phyloP scores from a whole-genome alignment of 2,329 filamentous ascomycete genomes.

The Chrysosporium queenslandicum region DNA sequence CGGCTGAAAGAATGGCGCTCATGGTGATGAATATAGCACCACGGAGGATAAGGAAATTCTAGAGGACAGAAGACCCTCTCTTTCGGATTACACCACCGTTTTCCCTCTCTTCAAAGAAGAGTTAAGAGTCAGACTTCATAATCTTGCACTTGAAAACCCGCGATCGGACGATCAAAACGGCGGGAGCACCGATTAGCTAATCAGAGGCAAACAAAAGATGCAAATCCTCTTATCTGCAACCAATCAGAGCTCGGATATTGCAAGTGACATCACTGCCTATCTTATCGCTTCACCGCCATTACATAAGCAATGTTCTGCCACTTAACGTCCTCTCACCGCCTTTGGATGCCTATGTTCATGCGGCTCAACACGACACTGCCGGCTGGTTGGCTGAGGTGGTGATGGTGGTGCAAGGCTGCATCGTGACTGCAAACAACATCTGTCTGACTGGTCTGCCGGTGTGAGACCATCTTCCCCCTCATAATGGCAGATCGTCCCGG shows the following conservation, averaged over 20 bases:
- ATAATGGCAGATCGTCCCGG: conserved; percentile 10
- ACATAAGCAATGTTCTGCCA: background rate
- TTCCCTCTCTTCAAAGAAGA: background rate
- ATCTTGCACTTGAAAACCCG: no score
- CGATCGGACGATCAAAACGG: background rate
- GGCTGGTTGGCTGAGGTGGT: background rate
- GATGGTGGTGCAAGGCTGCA: no score
- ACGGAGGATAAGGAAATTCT: background rate
- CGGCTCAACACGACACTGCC: background rate
- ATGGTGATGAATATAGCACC: conserved; percentile 43
- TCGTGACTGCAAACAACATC: no score
- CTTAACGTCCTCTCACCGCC: background rate
- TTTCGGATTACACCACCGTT: background rate
- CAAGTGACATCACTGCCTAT: conserved; percentile 1
- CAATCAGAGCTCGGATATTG: background rate
- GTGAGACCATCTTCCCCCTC: background rate
- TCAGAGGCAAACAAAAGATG: background rate
- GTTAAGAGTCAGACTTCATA: no score
- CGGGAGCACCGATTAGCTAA: conserved; percentile 3
- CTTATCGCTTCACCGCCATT: background rate
- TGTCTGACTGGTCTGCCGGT: no score
- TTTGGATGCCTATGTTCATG: background rate
- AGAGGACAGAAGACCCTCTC: background rate
- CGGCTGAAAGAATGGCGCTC: conserved; percentile 93
- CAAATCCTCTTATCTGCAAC: background rate